Evolutionary conservation across 768 basidiomycete species (phyloP).

Genomic region (Trametes maxima): DNA sequence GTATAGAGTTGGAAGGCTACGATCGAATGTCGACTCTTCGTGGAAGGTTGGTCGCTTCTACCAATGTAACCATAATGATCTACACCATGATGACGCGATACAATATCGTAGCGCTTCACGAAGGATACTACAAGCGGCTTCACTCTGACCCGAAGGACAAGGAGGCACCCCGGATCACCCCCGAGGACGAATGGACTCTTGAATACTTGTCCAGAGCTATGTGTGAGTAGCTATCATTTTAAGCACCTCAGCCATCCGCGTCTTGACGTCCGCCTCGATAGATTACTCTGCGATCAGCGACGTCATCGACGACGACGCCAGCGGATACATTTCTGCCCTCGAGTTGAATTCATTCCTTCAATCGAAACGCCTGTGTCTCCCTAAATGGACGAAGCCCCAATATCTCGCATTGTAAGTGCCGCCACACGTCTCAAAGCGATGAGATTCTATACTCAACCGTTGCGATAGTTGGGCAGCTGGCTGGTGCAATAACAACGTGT

Average conservation of each 20-base stretch:
- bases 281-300: conserved; percentile 19
- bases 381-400: conserved; percentile 8
- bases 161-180: neutral
- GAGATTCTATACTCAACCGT: too few relatives aligned
- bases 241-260: too few relatives aligned
- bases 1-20: conserved; percentile 3
- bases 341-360: conserved; percentile 13
- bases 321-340: conserved; percentile 5
- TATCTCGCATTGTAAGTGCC: conserved; percentile 18
- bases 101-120: neutral
- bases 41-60: conserved; percentile 5
- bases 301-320: conserved; percentile 12
- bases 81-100: too few relatives aligned
- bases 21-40: conserved; percentile 9
- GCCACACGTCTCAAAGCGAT: too few relatives aligned
- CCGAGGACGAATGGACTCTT: conserved; percentile 14
- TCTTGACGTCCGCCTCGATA: too few relatives aligned
- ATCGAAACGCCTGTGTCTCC: neutral
- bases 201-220: conserved; percentile 9
- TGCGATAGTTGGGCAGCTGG: conserved; percentile 17
- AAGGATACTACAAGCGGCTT: neutral
- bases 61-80: too few relatives aligned
- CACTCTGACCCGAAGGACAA: neutral
- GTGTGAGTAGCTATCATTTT: neutral
- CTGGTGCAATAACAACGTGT: conserved; percentile 19